A percentile compares a stretch with the other conserved stretches of the same genome.
These are phyloP conservation scores for Mortierella sp. DNA, from an alignment of 371 early-diverging fungal genomes.

Conservation along the genomic window DNA sequence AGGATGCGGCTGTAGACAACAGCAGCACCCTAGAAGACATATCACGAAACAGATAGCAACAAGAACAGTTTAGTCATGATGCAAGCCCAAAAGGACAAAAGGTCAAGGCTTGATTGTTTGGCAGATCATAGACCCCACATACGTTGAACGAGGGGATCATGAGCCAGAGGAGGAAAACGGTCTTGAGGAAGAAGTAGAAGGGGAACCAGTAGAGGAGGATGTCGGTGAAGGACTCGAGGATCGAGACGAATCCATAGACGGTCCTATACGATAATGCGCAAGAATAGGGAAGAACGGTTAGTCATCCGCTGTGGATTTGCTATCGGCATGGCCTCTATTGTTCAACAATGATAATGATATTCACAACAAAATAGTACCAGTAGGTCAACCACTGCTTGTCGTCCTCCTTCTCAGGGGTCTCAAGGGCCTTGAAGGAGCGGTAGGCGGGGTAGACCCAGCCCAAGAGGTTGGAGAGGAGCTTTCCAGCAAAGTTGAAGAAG, in stretches of 20 bases:
- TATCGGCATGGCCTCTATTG: too few relatives aligned
- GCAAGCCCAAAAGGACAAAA: neutral
- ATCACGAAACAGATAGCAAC: neutral
- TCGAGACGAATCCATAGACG: slow-evolving; percentile 87
- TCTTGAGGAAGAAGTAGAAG: slow-evolving; percentile 95
- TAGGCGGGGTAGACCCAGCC: slow-evolving; percentile 95
- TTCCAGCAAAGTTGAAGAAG: slow-evolving; percentile 89
- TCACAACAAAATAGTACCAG: slow-evolving; percentile 56
- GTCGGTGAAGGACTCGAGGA: slow-evolving; percentile 89
- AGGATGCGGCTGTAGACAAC: slow-evolving; percentile 65
- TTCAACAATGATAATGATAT: neutral
- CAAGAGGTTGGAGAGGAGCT: slow-evolving; percentile 82
- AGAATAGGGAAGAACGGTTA: neutral
- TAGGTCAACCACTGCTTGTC: slow-evolving; percentile 92
- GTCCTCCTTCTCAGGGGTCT: slow-evolving; percentile 79
- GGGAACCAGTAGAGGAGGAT: slow-evolving; percentile 90
- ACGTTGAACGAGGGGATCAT: slow-evolving; percentile 82
- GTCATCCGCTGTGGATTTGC: too few relatives aligned
- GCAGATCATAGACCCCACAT: too few relatives aligned
- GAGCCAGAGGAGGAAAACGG: slow-evolving; percentile 86
- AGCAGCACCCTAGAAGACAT: slow-evolving; percentile 64
- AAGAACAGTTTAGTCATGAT: neutral
- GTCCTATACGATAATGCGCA: slow-evolving; percentile 62
- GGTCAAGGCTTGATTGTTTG: neutral
- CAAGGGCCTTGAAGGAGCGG: slow-evolving; percentile 93